These are phyloP conservation scores for Setomelanomma holmii DNA, from an alignment of 2,329 filamentous ascomycete species.

Conservation along the genomic window DNA sequence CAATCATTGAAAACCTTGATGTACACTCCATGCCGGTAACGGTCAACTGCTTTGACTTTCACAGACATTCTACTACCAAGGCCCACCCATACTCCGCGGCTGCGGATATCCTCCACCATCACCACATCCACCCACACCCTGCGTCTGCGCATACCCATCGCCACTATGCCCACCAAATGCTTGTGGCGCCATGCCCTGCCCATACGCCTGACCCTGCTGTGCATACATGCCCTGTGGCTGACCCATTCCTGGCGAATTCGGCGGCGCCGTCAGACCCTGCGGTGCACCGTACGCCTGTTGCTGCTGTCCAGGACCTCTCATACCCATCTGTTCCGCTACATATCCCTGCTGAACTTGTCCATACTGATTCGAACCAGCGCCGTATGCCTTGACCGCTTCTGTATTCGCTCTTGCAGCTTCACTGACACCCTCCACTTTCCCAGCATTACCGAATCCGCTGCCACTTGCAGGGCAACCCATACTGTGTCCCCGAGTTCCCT, in stretches of 20 bases:
- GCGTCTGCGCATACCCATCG: slow-evolving; percentile 1
- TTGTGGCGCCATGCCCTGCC: neutral
- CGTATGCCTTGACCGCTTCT: slow-evolving; percentile 1
- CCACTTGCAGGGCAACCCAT: slow-evolving; percentile 1
- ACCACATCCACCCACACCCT: slow-evolving; percentile 3
- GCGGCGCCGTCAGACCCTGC: neutral
- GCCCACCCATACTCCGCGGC: neutral
- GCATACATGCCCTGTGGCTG: slow-evolving; percentile 3
- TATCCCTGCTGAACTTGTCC: neutral
- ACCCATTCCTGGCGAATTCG: neutral
- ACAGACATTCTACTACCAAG: too few relatives aligned
- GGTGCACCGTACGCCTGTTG: neutral
- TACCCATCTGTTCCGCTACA: slow-evolving; percentile 4
- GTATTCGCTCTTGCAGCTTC: neutral
- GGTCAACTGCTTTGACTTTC: too few relatives aligned
- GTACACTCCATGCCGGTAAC: too few relatives aligned
- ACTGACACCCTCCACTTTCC: neutral
- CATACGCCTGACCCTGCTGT: neutral
- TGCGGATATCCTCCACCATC: neutral
- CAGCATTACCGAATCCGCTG: neutral
- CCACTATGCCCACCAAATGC: neutral
- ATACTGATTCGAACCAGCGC: slow-evolving; percentile 4
- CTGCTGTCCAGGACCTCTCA: neutral
- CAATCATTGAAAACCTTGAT: too few relatives aligned
- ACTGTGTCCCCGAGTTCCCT: slow-evolving; percentile 30